Percentiles rank a stretch among this genome's conserved stretches.
Conservation (phyloP, 2,329 filamentous ascomycete genomes). For the Botrytis squamosa region DNA sequence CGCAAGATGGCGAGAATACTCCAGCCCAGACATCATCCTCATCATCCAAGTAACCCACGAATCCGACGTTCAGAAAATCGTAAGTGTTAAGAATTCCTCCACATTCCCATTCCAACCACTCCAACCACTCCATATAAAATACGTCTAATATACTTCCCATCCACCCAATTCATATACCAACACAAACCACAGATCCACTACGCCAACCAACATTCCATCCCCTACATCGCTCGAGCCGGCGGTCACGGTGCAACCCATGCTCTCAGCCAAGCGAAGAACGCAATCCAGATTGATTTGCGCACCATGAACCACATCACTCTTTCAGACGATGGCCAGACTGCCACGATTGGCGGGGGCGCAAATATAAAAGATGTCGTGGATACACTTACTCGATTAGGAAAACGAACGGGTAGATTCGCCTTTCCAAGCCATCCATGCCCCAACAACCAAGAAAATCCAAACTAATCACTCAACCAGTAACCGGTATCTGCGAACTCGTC, state of each 20-base stretch:
- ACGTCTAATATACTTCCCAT: neutral
- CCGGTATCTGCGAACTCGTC: neutral
- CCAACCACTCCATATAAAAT: neutral
- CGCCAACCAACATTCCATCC: slow-evolving; percentile 5
- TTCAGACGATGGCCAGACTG: neutral
- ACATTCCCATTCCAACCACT: neutral
- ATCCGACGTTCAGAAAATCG: neutral
- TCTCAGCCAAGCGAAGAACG: slow-evolving; percentile 17
- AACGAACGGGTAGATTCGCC: neutral
- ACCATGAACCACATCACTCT: neutral
- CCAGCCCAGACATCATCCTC: neutral
- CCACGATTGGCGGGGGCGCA: slow-evolving; percentile 6
- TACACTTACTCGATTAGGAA: neutral
- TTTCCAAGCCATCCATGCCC: neutral
- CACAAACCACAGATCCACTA: slow-evolving; percentile 7
- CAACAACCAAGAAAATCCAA: neutral
- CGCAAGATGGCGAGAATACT: slow-evolving; percentile 7
- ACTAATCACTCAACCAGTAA: neutral
- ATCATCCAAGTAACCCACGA: slow-evolving; percentile 6
- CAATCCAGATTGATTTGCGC: slow-evolving; percentile 8
- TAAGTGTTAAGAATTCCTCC: neutral
- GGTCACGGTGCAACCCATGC: slow-evolving; percentile 46
- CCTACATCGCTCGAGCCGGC: slow-evolving; percentile 48
- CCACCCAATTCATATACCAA: neutral
- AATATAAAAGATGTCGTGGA: neutral